Base-by-base conservation (phyloP, 805 yeast genomes). In the Metschnikowia amazonensis region DNA sequence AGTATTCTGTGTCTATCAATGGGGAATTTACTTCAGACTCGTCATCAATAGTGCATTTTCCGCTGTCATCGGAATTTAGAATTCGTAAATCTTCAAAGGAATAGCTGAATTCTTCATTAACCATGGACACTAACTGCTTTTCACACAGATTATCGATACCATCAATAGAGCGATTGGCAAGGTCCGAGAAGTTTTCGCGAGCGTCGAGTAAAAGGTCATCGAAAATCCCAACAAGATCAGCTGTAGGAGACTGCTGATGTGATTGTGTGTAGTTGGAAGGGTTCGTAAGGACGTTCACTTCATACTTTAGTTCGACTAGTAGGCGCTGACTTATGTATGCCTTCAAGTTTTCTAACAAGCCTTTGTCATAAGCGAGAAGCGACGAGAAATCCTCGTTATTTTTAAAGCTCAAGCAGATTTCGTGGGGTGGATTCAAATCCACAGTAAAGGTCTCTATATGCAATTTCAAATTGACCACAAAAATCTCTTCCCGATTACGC, bases 351-450 rank as follows among this genome's bases (percentile, higher is more conserved):
- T 48, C 53, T 3, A 62, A 36, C 11, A 67, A 53, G 10, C 54
- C 49, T n/a, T 49, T 50, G 33, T 66, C 69, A 44, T 66, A 60
- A 10, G 56, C 46, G n/a, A 60, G 45, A 14, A 68, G 50, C 5
- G 68, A 49, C 3, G 60, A 57, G 48, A 60, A 62, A 39, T 52
- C 57, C 32, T 65, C 67, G 47, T 68, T 69, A n/a, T 64, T 55
- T 23, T 58, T 39, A 42, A 68, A 67, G 11, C 51, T 57, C 0
- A 69, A 47, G 8, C 41, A 20, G 1, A 63, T 41, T 14, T 55
- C 48, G 27, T 42, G 28, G 9, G 45, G 37, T n/a, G 58, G 47
- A 5, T 52, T 44, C 42, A 51, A 44, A 30, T 56, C 49, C 2
- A 65, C 48, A 1, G 52, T 33, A 32, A 67, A 60, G 17, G 57